Percentiles rank a stretch among this genome's conserved stretches.
Conservation (phyloP, 305 asterid genomes). For the Fraxinus greggii region DNA sequence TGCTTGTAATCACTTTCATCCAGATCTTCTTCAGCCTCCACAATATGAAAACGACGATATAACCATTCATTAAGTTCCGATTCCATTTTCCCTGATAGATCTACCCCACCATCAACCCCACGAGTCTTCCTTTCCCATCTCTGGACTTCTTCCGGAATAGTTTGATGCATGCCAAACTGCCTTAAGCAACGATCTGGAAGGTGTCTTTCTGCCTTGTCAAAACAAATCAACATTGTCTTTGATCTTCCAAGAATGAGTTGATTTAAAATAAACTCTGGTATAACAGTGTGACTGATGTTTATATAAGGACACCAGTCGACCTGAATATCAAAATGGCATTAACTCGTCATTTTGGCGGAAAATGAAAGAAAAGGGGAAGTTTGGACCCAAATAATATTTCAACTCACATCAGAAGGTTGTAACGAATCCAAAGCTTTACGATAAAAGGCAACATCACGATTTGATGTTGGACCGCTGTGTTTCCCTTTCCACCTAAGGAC, state of each 20-base stretch:
- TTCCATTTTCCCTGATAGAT: conserved; percentile 81
- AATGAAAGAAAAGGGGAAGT: not conserved
- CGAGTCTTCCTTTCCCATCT: conserved; percentile 95
- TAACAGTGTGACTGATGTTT: conserved; percentile 72
- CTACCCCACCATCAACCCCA: conserved; percentile 92
- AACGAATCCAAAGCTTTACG: conserved; percentile 81
- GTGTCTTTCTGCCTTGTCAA: conserved; percentile 94
- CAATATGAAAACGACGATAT: conserved; percentile 64
- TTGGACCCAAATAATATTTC: conserved; percentile 1
- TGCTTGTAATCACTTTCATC: conserved; percentile 81
- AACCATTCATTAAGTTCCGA: conserved; percentile 83
- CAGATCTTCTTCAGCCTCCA: conserved; percentile 78
- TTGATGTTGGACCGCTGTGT: conserved; percentile 84
- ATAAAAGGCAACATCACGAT: conserved; percentile 89
- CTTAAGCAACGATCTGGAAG: conserved; percentile 92
- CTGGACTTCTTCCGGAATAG: conserved; percentile 72
- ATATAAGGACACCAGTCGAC: conserved; percentile 94
- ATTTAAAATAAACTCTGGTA: conserved; percentile 64
- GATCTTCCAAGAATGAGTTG: conserved; percentile 87
- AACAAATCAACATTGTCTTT: conserved; percentile 89
- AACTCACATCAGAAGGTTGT: conserved; percentile 58
- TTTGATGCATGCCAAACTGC: conserved; percentile 85
- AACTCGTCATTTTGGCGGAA: conserved; percentile 8
- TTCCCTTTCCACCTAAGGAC: conserved; percentile 98
- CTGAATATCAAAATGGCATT: conserved; percentile 35